A percentile compares a stretch with the other conserved stretches of the same genome.
These are phyloP conservation scores for Heimioporus retisporus DNA, from an alignment of 1,284 basidiomycete species.

Conservation along the genomic window DNA sequence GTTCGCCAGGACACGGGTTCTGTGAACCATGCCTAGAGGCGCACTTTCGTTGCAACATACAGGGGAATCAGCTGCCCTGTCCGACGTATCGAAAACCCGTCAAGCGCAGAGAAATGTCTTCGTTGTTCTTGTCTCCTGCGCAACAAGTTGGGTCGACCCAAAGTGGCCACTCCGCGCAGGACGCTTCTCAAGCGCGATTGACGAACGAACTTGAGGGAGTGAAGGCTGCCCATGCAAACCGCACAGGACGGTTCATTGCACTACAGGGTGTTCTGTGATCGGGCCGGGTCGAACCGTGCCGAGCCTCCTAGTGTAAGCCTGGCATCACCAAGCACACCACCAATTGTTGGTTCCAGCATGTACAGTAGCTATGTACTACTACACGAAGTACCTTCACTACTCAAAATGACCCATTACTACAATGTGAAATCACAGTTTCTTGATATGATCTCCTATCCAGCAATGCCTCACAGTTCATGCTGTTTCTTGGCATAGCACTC, in stretches of 20 bases:
- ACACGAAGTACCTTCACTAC: too few species aligned
- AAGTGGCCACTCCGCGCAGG: constrained; percentile 8
- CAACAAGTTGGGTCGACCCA: constrained; percentile 16
- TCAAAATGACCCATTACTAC: too few species aligned
- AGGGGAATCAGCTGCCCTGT: constrained; percentile 23
- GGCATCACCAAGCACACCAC: too few species aligned
- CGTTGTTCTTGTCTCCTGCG: constrained; percentile 36
- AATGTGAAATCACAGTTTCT: too few species aligned
- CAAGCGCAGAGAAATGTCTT: constrained; percentile 34
- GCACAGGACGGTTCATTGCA: constrained; percentile 6
- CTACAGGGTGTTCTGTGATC: too few species aligned
- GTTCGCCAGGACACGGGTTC: constrained; percentile 42
- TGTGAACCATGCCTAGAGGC: constrained; percentile 38
- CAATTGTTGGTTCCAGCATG: too few species aligned
- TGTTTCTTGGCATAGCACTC: constrained; percentile 17
- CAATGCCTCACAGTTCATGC: constrained; percentile 6
- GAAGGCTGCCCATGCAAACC: constrained; percentile 23
- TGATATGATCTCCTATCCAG: too few species aligned
- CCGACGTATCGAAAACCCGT: constrained; percentile 43
- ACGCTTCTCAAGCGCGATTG: constrained; percentile 1
- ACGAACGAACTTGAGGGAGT: constrained; percentile 23
- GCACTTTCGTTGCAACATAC: constrained; percentile 26
- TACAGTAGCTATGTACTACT: too few species aligned
- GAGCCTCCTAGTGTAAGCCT: too few species aligned
- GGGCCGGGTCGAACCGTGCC: too few species aligned